Evolutionary conservation across 345 rosid species (phyloP).

Genomic region (Brassica rapa): DNA sequence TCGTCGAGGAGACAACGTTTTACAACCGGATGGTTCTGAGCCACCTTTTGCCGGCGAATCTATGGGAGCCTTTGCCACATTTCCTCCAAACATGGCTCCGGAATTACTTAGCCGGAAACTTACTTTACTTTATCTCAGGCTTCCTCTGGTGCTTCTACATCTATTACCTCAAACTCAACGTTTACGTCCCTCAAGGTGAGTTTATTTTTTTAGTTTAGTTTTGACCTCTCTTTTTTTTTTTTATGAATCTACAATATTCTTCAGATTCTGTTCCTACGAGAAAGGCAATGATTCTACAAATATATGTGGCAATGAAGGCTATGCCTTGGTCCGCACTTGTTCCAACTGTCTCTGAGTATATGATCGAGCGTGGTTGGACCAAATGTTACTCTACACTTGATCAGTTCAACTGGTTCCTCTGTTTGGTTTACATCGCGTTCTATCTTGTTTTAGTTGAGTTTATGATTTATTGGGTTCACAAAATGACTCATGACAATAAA

Average conservation of each 20-base stretch:
- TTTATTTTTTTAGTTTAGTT: background rate
- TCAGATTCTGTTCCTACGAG: slow-evolving; percentile 73
- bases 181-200: slow-evolving; percentile 69
- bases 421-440: slow-evolving; percentile 46
- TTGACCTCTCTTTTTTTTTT: background rate
- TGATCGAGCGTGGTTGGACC: slow-evolving; percentile 89
- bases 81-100: slow-evolving; percentile 87
- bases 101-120: slow-evolving; percentile 69
- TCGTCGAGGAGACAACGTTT: slow-evolving; percentile 50
- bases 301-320: slow-evolving; percentile 82
- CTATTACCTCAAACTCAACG: slow-evolving; percentile 31
- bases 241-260: background rate
- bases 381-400: slow-evolving; percentile 57
- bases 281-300: slow-evolving; percentile 78
- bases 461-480: slow-evolving; percentile 86
- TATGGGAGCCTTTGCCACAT: slow-evolving; percentile 71
- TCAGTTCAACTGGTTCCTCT: slow-evolving; percentile 61
- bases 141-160: slow-evolving; percentile 88
- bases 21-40: slow-evolving; percentile 65
- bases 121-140: slow-evolving; percentile 76
- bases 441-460: slow-evolving; percentile 83
- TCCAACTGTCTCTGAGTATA: slow-evolving; percentile 73
- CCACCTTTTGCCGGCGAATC: slow-evolving; percentile 48
- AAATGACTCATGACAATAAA: slow-evolving; percentile 80
- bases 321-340: slow-evolving; percentile 80